Base-by-base conservation (phyloP, 805 yeast genomes). In the Myxozyma lipomycoides region DNA sequence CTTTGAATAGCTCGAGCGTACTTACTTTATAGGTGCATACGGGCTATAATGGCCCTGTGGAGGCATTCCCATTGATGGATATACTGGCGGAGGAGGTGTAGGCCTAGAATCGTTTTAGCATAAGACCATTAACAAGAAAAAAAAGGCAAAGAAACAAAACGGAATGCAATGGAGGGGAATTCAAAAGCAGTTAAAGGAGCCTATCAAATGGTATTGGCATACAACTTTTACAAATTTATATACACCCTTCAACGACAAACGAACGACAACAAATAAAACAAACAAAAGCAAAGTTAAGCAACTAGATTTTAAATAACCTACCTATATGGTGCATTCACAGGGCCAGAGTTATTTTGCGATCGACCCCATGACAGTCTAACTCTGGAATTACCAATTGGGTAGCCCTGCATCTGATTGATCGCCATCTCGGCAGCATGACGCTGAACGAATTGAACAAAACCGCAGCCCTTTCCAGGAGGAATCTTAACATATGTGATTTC, bases 331-430 rank as follows among this genome's bases (percentile, higher is more conserved):
- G 65, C 61, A 37, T 53, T 57, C 45, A 61, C 62, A 4, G 62
- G 56, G 26, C 58, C 62, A 28, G 53, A 58, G 43, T 64, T 62
- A 51, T 57, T 61, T 49, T 68, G 69, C 15, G 85, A 78, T 59
- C 88, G 77, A 26, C 96, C 96, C 96, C 96, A 89, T 46, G 91
- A 83, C 51, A 89, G 75, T 61, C 95, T 75, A 43, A 89, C 82
- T 55, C 91, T 76, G 50, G 86, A 83, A 51, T 86, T 89, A 45
- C 90, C 91, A 60, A 89, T 83, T 34, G 88, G 87, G 64, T 81
- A 86, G 7, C 95, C 95, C 69, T 89, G 95, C 95, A 89, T 84
- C 56, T 83, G 84, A 32, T 79, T 74, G 55, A 89, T 85, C 9
- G 96, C 95, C 48, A 76, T 76, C 68, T 90, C 96, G 1, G 96